These are phyloP conservation scores for Flaveria bidentis DNA, from an alignment of 129 eudicot species.

Conservation along the genomic window DNA sequence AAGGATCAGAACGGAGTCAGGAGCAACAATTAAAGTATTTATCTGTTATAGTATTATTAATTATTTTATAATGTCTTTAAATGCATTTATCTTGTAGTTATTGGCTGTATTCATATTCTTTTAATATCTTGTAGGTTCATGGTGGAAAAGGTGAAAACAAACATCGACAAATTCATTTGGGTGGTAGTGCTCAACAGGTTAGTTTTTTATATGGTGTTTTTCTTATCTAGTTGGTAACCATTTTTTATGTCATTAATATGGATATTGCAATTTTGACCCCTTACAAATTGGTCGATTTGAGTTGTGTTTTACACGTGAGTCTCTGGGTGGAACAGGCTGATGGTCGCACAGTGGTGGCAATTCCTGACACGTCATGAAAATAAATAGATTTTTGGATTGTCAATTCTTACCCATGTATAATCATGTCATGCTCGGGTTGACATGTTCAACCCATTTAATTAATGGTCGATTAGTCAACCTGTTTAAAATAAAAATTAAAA, in stretches of 20 bases:
- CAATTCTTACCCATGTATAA: no score
- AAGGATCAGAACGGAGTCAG: slow-evolving; percentile 89
- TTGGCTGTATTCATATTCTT: neutral
- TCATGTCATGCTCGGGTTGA: no score
- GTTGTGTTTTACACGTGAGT: neutral
- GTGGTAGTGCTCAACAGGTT: slow-evolving; percentile 91
- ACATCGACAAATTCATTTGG: slow-evolving; percentile 85
- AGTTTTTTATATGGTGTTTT: neutral
- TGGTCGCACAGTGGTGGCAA: neutral
- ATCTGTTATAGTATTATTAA: neutral
- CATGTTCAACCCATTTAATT: no score
- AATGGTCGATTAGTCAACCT: no score
- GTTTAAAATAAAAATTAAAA: no score
- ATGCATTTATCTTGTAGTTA: neutral
- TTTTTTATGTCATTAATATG: neutral
- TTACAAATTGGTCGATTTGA: neutral
- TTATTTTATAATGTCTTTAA: slow-evolving; percentile 11
- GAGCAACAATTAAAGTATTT: slow-evolving; percentile 88
- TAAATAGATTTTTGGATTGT: no score
- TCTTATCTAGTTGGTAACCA: neutral
- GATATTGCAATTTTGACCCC: neutral
- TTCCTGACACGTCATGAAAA: no score
- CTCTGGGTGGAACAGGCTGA: neutral
- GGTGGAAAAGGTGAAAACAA: slow-evolving; percentile 93
- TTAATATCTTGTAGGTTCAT: slow-evolving; percentile 58